phyloP scores from a whole-genome alignment of 805 yeast species.

The Wickerhamiella sorbophila region DNA sequence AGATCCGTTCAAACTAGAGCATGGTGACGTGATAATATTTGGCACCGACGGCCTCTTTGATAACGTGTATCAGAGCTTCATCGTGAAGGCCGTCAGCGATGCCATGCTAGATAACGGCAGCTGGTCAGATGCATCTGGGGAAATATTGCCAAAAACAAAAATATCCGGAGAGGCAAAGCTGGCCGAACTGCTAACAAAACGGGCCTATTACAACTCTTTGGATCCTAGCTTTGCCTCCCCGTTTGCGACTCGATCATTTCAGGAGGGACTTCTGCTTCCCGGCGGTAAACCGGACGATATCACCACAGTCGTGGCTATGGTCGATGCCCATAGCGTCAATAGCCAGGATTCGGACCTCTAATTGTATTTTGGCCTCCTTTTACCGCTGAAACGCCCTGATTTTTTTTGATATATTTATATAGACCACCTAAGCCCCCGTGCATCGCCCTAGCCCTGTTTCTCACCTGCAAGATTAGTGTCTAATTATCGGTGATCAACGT shows the following conservation, averaged over 20 bases:
- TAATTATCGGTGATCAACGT: no score
- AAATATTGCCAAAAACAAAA: constrained; percentile 13
- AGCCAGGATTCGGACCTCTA: no score
- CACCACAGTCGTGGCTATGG: constrained; percentile 63
- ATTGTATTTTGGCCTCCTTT: no score
- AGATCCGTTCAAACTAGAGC: constrained; percentile 47
- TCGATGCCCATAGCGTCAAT: constrained; percentile 24
- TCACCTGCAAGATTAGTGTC: no score
- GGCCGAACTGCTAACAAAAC: constrained; percentile 43
- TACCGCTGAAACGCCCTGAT: no score
- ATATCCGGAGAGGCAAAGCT: constrained; percentile 31
- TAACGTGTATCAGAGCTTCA: constrained; percentile 60
- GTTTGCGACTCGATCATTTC: constrained; percentile 55
- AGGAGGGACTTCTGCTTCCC: constrained; percentile 43
- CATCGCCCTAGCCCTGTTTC: no score
- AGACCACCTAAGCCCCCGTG: no score
- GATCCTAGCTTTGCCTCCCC: constrained; percentile 70
- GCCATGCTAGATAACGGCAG: constrained; percentile 25
- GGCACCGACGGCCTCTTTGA: constrained; percentile 94
- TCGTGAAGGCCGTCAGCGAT: constrained; percentile 53
- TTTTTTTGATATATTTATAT: no score
- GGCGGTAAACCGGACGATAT: constrained; percentile 97
- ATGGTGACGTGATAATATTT: constrained; percentile 63
- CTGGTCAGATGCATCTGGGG: constrained; percentile 23
- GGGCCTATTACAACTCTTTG: constrained; percentile 54